Evolutionary conservation across 164 flowering plant species (phyloP).

Genomic region (Cinnamomum micranthum): DNA sequence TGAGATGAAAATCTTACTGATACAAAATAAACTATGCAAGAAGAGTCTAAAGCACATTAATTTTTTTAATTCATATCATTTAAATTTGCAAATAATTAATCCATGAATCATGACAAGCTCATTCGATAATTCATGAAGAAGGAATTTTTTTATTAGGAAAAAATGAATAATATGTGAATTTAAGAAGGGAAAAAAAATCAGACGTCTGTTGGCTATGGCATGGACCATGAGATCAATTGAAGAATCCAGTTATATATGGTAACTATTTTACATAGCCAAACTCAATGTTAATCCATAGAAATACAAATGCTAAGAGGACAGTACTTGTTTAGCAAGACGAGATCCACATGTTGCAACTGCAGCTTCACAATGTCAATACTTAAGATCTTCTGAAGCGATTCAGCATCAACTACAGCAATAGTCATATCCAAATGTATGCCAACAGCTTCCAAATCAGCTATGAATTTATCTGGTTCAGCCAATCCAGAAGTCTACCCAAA

Average conservation of each 20-base stretch:
- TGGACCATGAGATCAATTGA: not conserved
- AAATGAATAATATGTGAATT: not conserved
- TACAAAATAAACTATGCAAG: no score
- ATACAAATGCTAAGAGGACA: not conserved
- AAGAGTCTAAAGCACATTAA: not conserved
- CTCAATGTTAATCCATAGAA: not conserved
- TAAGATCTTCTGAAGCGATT: slow-evolving; percentile 11
- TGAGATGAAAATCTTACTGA: not conserved
- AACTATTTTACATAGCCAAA: no score
- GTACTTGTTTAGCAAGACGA: slow-evolving; percentile 18
- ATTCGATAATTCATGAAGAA: not conserved
- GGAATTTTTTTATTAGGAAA: not conserved
- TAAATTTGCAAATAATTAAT: not conserved
- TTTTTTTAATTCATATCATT: not conserved
- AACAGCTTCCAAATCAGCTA: slow-evolving; percentile 11
- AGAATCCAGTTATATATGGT: not conserved
- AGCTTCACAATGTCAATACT: slow-evolving; percentile 13
- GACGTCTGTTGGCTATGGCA: not conserved
- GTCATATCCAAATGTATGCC: slow-evolving; percentile 11
- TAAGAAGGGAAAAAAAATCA: no score
- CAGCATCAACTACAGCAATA: slow-evolving; percentile 15
- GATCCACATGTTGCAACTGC: slow-evolving; percentile 16
- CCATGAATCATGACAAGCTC: not conserved
- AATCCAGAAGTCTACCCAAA: slow-evolving; percentile 14
- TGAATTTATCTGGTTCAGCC: slow-evolving; percentile 12